Base-by-base conservation (phyloP, 2,329 filamentous ascomycete species). In the Didymella lethalis region DNA sequence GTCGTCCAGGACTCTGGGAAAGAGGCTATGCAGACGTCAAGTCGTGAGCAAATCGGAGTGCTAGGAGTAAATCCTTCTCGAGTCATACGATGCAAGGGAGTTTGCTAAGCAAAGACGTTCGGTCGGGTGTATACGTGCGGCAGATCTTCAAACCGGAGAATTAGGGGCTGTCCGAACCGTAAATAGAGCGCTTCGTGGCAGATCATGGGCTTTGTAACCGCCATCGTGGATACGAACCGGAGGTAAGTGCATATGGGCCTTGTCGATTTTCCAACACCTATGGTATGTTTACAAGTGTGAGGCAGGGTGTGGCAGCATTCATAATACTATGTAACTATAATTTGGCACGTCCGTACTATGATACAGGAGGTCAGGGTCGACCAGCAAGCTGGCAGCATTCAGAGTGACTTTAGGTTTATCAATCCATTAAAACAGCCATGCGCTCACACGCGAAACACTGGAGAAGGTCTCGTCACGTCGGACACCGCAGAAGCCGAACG, bases 31-130 rank as follows among this genome's bases (percentile, higher is more conserved):
- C 50, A 41, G 26, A 59, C 46, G 12, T 34, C 26, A 32, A 38
- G n/a, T 40, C 26, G 25, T 54, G 50, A 54, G 50, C 50, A 59
- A 59, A 54, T 59, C 46, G 16, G 46, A 54, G 46, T 20, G 43
- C n/a, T 34, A n/a, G 48, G 43, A 25, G 2, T 23, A 36, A 48
- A 11, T 8, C 7, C 8, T 20, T 23, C 23, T 34, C 14, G 20
- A 8, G 14, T 23, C 26, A 40, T 43, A 51, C 32, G 48, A 50
- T 31, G 48, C 41, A 57, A 58, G 49, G 55, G 45, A 40, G 16
- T 3, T 12, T 31, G 45, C 38, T 54, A 46, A 20, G 45, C 36
- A 31, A 26, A 36, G 12, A 44, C 14, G 14, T 26, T 18, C 26
- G 55, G 18, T 31, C 38, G 28, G 49, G 16, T 29, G 23, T n/a